phyloP scores from a whole-genome alignment of 2,329 filamentous ascomycete species.

The Teratosphaeria gauchensis region DNA sequence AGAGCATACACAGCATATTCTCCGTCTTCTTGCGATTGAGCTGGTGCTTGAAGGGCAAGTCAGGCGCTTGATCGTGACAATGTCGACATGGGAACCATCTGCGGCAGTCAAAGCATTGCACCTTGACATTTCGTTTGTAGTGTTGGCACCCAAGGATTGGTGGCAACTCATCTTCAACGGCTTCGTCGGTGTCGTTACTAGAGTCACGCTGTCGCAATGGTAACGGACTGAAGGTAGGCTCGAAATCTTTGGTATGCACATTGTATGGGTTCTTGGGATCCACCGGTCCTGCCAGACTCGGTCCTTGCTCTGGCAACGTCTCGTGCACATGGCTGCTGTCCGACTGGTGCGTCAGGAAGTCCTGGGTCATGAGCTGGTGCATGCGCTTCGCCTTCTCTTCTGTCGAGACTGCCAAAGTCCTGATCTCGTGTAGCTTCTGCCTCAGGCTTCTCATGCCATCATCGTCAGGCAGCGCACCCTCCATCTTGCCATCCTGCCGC shows the following conservation, averaged over 20 bases:
- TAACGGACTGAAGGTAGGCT: slow-evolving; percentile 25
- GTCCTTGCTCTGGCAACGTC: not conserved
- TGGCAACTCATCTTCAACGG: slow-evolving; percentile 37
- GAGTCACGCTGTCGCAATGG: slow-evolving; percentile 28
- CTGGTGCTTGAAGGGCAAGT: slow-evolving; percentile 30
- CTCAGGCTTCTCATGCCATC: slow-evolving; percentile 42
- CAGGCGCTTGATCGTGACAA: slow-evolving; percentile 85
- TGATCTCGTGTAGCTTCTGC: slow-evolving; percentile 39
- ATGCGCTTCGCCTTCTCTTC: slow-evolving; percentile 42
- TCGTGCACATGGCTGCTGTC: not conserved
- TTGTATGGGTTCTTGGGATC: slow-evolving; percentile 29
- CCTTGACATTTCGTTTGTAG: slow-evolving; percentile 90
- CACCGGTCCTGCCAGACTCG: slow-evolving; percentile 9
- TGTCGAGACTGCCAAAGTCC: slow-evolving; percentile 33
- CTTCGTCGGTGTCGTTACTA: slow-evolving; percentile 33
- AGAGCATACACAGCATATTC: slow-evolving; percentile 97
- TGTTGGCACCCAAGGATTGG: slow-evolving; percentile 71
- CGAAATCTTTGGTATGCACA: slow-evolving; percentile 23
- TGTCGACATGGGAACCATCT: slow-evolving; percentile 93
- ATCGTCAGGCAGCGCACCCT: slow-evolving; percentile 34
- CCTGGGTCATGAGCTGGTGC: slow-evolving; percentile 41
- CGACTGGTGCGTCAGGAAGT: slow-evolving; percentile 27
- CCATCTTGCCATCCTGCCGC: slow-evolving; percentile 3
- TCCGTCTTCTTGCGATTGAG: slow-evolving; percentile 75
- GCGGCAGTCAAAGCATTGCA: slow-evolving; percentile 83